These are phyloP conservation scores for Cucurbitaria berberidis DNA, from an alignment of 2,329 filamentous ascomycete genomes.

Conservation along the genomic window DNA sequence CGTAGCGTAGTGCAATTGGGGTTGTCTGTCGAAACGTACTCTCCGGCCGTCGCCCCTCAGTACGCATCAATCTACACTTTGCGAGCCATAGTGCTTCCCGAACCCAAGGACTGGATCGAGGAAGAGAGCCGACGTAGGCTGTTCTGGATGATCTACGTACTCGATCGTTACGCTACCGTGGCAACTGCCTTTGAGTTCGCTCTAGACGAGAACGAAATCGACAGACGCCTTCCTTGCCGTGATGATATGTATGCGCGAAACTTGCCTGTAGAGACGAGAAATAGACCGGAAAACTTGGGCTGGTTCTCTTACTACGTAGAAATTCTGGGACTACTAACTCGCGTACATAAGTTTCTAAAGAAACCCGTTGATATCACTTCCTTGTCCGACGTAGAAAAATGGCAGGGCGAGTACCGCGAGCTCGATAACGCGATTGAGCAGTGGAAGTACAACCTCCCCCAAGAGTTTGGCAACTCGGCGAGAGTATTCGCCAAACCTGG, in stretches of 20 bases:
- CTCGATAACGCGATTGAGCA: slow-evolving; percentile 78
- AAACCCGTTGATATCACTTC: slow-evolving; percentile 87
- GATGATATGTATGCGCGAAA: slow-evolving; percentile 88
- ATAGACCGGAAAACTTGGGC: slow-evolving; percentile 80
- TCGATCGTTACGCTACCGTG: slow-evolving; percentile 89
- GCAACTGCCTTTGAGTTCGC: slow-evolving; percentile 93
- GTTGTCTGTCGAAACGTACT: slow-evolving; percentile 81
- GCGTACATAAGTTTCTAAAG: slow-evolving; percentile 88
- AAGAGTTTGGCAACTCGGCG: slow-evolving; percentile 83
- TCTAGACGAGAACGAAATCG: slow-evolving; percentile 86
- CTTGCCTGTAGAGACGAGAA: slow-evolving; percentile 79
- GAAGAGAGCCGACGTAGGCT: slow-evolving; percentile 83
- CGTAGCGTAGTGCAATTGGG: slow-evolving; percentile 88
- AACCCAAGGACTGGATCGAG: slow-evolving; percentile 84
- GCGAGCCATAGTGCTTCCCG: slow-evolving; percentile 81
- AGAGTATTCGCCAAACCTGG: slow-evolving; percentile 70
- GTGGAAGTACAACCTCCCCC: slow-evolving; percentile 84
- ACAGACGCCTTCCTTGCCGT: slow-evolving; percentile 82
- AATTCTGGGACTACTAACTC: slow-evolving; percentile 82
- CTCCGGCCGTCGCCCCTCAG: slow-evolving; percentile 76
- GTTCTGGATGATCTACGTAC: slow-evolving; percentile 93
- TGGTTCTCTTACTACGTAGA: slow-evolving; percentile 91
- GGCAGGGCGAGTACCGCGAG: slow-evolving; percentile 86
- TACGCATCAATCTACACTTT: slow-evolving; percentile 89
- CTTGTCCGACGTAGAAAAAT: slow-evolving; percentile 82